These are phyloP conservation scores for Lentithecium fluviatile DNA, from an alignment of 495 filamentous ascomycete species.

Conservation along the genomic window DNA sequence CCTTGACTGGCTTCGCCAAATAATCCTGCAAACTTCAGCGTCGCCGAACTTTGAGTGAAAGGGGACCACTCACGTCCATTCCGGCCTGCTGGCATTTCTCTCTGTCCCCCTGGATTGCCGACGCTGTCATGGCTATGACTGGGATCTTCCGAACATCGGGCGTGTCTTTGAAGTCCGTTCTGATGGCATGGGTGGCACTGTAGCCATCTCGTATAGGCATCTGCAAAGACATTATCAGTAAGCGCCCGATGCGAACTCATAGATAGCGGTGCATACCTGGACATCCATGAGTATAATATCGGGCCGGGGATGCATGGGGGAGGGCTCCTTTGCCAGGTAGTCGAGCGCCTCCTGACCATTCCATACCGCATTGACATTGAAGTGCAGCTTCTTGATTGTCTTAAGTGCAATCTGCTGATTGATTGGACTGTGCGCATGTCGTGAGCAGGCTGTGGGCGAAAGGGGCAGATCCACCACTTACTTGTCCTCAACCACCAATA, in stretches of 20 bases:
- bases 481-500: constrained; percentile 82
- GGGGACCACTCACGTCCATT: constrained; percentile 56
- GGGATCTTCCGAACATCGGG: constrained; percentile 56
- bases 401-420: constrained; percentile 71
- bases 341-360: constrained; percentile 77
- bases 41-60: constrained; percentile 3
- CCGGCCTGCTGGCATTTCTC: constrained; percentile 75
- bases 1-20: constrained; percentile 72
- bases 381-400: constrained; percentile 73
- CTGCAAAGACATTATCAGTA: constrained; percentile 20
- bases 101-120: constrained; percentile 74
- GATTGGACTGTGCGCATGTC: constrained; percentile 24
- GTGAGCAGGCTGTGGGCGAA: neutral
- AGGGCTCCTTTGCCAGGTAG: constrained; percentile 51
- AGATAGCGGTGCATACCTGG: constrained; percentile 60
- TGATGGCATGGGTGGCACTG: constrained; percentile 67
- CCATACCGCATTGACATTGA: constrained; percentile 65
- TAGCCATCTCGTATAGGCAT: constrained; percentile 58
- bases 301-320: constrained; percentile 49
- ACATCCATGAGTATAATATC: constrained; percentile 89
- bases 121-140: constrained; percentile 80
- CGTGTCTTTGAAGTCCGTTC: constrained; percentile 58
- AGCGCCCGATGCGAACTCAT: constrained; percentile 10
- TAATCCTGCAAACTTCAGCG: constrained; percentile 54
- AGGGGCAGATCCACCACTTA: constrained; percentile 35